phyloP scores from a whole-genome alignment of 306 rosid species.

The Cercis canadensis region DNA sequence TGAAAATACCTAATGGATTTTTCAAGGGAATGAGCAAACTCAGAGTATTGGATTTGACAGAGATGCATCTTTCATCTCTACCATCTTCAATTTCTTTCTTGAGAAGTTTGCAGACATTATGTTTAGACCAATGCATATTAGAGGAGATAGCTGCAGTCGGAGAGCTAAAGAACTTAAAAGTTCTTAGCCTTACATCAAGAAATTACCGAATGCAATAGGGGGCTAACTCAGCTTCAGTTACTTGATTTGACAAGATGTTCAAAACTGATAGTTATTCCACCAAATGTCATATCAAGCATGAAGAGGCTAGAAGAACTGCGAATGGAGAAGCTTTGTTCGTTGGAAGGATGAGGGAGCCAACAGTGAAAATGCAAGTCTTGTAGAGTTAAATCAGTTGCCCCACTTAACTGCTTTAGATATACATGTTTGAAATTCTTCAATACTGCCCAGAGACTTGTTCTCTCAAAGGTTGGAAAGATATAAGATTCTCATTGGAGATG shows the following conservation, averaged over 20 bases:
- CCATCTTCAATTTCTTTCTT: neutral
- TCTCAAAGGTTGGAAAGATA: too few relatives aligned
- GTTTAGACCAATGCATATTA: too few relatives aligned
- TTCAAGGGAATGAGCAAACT: too few relatives aligned
- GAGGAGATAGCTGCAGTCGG: neutral
- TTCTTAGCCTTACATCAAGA: neutral
- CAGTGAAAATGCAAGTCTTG: neutral
- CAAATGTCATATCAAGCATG: slow-evolving; percentile 2
- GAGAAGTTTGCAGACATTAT: neutral
- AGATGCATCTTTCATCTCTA: too few relatives aligned
- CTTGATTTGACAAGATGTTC: too few relatives aligned
- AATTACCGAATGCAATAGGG: neutral
- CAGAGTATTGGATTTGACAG: too few relatives aligned
- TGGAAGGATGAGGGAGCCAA: slow-evolving; percentile 8
- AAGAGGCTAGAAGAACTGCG: neutral
- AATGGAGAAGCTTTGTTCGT: neutral
- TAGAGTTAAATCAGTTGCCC: slow-evolving; percentile 8
- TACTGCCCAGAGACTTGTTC: too few relatives aligned
- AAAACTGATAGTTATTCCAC: too few relatives aligned
- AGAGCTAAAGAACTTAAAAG: neutral
- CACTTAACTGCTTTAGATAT: too few relatives aligned
- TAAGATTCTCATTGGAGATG: too few relatives aligned
- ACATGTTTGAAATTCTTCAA: too few relatives aligned
- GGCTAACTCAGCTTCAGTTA: neutral
- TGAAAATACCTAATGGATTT: too few relatives aligned